Conservation (phyloP, 257 asterid species). For the Scutellaria barbata region DNA sequence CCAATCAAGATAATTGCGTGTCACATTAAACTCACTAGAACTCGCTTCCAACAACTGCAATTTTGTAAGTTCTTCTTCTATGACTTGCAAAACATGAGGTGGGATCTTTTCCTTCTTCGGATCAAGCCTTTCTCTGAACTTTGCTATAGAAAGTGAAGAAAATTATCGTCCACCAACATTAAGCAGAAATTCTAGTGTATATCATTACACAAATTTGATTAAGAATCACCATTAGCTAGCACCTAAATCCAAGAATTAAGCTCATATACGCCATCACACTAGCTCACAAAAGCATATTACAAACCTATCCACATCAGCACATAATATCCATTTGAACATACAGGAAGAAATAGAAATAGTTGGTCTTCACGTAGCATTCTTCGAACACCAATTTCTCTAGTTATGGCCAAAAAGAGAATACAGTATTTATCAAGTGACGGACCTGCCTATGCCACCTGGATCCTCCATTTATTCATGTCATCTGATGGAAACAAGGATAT, state of each 20-base stretch:
- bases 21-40: constrained; percentile 97
- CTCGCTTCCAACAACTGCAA: constrained; percentile 95
- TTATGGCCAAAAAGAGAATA: neutral
- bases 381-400: neutral
- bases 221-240: constrained; percentile 6
- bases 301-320: constrained; percentile 21
- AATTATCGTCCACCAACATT: constrained; percentile 15
- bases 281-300: neutral
- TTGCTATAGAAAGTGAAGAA: constrained; percentile 55
- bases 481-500: too few species aligned
- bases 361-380: constrained; percentile 13
- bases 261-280: constrained; percentile 4
- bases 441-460: neutral
- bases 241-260: constrained; percentile 9
- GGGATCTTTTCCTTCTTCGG: constrained; percentile 94
- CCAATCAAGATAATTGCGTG: constrained; percentile 99
- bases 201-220: neutral
- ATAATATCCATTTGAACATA: neutral
- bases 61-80: constrained; percentile 94
- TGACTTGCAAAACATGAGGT: constrained; percentile 92
- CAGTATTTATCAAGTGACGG: neutral
- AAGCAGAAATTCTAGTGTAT: constrained; percentile 11
- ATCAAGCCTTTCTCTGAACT: constrained; percentile 92
- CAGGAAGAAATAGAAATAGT: neutral
- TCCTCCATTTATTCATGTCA: too few species aligned